Base-by-base conservation (phyloP, 208 protist genomes). In the Leishmania major region DNA sequence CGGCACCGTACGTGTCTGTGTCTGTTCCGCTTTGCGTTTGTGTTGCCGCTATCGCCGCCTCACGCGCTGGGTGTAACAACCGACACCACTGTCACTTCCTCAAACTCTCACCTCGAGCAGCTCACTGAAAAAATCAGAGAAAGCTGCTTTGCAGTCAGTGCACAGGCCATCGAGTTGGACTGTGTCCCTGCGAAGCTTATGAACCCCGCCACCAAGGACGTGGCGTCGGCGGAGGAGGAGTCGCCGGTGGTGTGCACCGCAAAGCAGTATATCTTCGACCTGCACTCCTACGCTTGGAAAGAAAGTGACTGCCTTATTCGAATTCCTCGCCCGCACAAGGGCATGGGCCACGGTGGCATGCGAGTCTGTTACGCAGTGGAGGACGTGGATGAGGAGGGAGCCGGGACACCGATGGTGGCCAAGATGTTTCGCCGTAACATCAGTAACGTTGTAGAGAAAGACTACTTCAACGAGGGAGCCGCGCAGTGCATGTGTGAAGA, bases 381-480 rank as follows among this genome's bases (percentile, higher is more conserved):
- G 82, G 92, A 97, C 78, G 59, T 95, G 19, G 94, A 97, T 37
- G 91, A 95, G 80, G 88, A 96, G 59, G 92, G 91, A 15, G 64
- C 45, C 0, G 84, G 87, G 25, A 91, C 87, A 37, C 67, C 79
- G 15, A 96, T 95, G 89, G 91, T 97, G 69, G 94, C 92, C n/a
- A 97, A 97, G 89, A 85, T 97, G 83, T 97, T 97, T 75, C 87
- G 91, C 51, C 89, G 85, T 60, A 89, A 94, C 75, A 91, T 97
- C 59, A 84, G 75, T 55, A 84, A 94, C 59, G 91, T 95, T 5
- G 87, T 95, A 13, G 91, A 97, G 83, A 88, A 89, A 87, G 94
- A 97, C 78, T 97, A 97, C 90, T 96, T 96, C 83, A 95, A 94
- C 80, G 94, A 97, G 73, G 94, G 92, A 31, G 89, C 90, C 78